Conservation (phyloP, 495 filamentous ascomycete species). For the Penicillium pancosmium region DNA sequence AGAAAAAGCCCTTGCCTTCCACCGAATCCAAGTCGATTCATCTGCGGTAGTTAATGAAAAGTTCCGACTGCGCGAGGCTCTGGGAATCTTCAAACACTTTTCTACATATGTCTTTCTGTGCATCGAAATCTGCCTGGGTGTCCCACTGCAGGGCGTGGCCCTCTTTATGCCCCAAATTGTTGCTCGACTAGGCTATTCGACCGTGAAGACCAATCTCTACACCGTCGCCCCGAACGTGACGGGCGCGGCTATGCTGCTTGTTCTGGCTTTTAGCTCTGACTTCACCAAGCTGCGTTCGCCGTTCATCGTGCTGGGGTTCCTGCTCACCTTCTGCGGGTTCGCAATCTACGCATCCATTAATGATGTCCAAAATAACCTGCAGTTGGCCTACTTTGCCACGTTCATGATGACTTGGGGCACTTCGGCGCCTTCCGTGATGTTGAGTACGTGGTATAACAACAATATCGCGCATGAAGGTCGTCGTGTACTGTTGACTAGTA, state of each 20-base stretch:
- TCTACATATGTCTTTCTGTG: slow-evolving; percentile 62
- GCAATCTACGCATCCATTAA: slow-evolving; percentile 67
- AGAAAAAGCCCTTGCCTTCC: slow-evolving; percentile 67
- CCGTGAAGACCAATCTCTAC: slow-evolving; percentile 72
- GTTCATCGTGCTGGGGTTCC: slow-evolving; percentile 69
- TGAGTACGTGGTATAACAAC: slow-evolving; percentile 70
- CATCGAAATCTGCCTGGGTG: slow-evolving; percentile 73
- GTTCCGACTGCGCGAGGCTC: slow-evolving; percentile 63
- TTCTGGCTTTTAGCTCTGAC: slow-evolving; percentile 67
- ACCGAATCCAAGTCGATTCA: slow-evolving; percentile 70
- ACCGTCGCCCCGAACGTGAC: slow-evolving; percentile 71
- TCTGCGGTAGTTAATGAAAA: slow-evolving; percentile 70
- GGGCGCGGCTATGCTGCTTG: slow-evolving; percentile 66
- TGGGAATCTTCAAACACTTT: slow-evolving; percentile 61
- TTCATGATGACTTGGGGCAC: slow-evolving; percentile 81
- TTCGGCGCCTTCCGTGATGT: slow-evolving; percentile 50
- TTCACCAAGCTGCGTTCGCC: slow-evolving; percentile 65
- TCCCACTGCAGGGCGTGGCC: slow-evolving; percentile 67
- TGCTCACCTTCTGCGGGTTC: slow-evolving; percentile 71
- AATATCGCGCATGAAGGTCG: slow-evolving; percentile 74
- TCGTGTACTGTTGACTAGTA: slow-evolving; percentile 65
- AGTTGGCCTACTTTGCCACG: slow-evolving; percentile 70
- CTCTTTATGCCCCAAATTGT: slow-evolving; percentile 76
- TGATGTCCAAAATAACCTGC: slow-evolving; percentile 51
- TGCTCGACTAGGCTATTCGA: slow-evolving; percentile 57